Evolutionary conservation across 257 asterid genomes (phyloP).

Genomic region (Ligustrum vulgare): DNA sequence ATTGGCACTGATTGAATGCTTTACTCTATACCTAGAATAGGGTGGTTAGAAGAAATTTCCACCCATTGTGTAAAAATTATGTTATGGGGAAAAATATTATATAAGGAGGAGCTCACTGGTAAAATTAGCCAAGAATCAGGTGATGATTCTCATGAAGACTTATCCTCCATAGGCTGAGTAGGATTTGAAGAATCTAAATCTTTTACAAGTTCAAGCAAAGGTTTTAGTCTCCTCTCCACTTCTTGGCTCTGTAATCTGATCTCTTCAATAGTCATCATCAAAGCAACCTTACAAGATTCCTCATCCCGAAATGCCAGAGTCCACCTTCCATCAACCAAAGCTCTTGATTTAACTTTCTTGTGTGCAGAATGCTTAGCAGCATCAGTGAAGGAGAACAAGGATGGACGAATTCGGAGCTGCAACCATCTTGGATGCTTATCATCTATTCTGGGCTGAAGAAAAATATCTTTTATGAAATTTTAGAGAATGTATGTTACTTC

Average conservation of each 20-base stretch:
- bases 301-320: slow-evolving; percentile 29
- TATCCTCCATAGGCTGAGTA: slow-evolving; percentile 25
- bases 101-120: slow-evolving; percentile 14
- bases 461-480: neutral
- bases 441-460: slow-evolving; percentile 77
- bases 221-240: neutral
- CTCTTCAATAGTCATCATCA: slow-evolving; percentile 72
- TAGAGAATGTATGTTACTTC: neutral
- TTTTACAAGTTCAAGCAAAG: neutral
- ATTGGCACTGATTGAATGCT: neutral
- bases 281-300: slow-evolving; percentile 55
- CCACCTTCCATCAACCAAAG: slow-evolving; percentile 95
- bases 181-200: slow-evolving; percentile 3
- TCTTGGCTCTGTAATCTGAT: slow-evolving; percentile 41
- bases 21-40: slow-evolving; percentile 32
- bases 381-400: slow-evolving; percentile 63
- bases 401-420: slow-evolving; percentile 92
- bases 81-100: neutral
- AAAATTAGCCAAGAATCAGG: slow-evolving; percentile 22
- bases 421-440: slow-evolving; percentile 86
- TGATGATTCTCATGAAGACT: slow-evolving; percentile 33
- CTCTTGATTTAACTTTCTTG: slow-evolving; percentile 45
- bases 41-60: slow-evolving; percentile 42
- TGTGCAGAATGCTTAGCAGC: slow-evolving; percentile 32
- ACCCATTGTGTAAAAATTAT: slow-evolving; percentile 29